Base-by-base conservation (phyloP, 2,329 filamentous ascomycete species). In the Lizonia empirigonia region DNA sequence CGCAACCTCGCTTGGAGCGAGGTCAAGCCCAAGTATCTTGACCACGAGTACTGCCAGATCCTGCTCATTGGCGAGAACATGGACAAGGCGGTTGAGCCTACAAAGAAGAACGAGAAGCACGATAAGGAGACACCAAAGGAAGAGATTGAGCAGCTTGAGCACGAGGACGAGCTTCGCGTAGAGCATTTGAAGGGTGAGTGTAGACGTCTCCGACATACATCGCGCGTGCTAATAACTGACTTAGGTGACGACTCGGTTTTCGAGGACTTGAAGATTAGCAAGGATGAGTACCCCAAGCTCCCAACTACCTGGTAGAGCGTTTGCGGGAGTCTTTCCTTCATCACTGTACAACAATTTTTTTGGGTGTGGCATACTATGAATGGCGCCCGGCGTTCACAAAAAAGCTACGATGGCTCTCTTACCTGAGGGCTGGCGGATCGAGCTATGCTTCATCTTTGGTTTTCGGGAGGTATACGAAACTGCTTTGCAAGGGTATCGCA, bases 41-140 rank as follows among this genome's bases (percentile, higher is more conserved):
- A 93, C 62, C 90, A 89, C 65, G 80, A 80, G 26, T 88, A 90
- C 58, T 83, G 88, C 0, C 90, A 96, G 67, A 81, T 96, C 45
- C 75, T 96, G 8, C 79, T 96, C 49, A 86, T 96, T 35, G 91
- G 91, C 6, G 85, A 90, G 62, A 81, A 81, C 1, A 76, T 74
- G 19, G 78, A 82, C 0, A 83, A 82, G 53, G 85, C 84, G 0
- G 74, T 83, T 0, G 79, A 85, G 61, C 76, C 81, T 20, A 78
- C 79, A 3, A 76, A 79, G 18, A 85, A 86, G 57, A 74, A 83
- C 35, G 77, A 86, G 62, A 77, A 82, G 56, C 68, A 78, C 5
- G 61, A 71, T 13, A 85, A 87, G 62, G 82, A 85, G 56, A 82
- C 85, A 2, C 86, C 88, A 0, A 75, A 79, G n/a, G 85, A 90